Base-by-base conservation (phyloP, 2,329 filamentous ascomycete genomes). In the Penicillium sp. region DNA sequence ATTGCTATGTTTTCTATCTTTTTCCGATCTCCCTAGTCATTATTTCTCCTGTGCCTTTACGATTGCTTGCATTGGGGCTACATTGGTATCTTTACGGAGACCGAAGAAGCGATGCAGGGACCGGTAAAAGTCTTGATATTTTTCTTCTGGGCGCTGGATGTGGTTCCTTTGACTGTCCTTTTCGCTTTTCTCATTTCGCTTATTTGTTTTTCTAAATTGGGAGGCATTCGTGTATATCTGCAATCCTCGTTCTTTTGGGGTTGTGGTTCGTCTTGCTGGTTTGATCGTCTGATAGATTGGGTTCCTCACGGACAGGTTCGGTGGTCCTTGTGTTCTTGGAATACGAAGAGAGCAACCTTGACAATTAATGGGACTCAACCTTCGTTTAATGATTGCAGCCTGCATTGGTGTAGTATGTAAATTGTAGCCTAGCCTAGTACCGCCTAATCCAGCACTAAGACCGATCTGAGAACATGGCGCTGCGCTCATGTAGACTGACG, bases 231-330 rank as follows among this genome's bases (percentile, higher is more conserved):
- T 55, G 49, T 54, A 41, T 22, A 49, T 41, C 41, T 50, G 46
- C 39, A 41, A 53, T 50, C 41, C 38, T 48, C 25, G 19, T 41
- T 27, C n/a, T 25, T 30, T 38, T 39, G 11, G 29, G 37, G 37
- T 34, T 42, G 41, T 41, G 38, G 41, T 19, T 36, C 33, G 16
- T 16, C 22, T 43, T 35, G 46, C 41, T 31, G 18, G 16, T 50
- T 41, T 38, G 43, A 44, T 27, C 55, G 53, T 56, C 54, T 58
- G 44, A 59, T 60, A 60, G 56, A 59, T 50, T 49, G 56, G 30
- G 31, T 48, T 59, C 45, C 49, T 56, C 51, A 36, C 54, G 50
- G 49, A 54, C 47, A 34, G 54, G 28, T 39, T 16, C 22, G 41
- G 35, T 47, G 16, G 31, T 52, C 44, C 41, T 34, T 43, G 7